Base-by-base conservation (phyloP, 1,139 yeast genomes). In the Candida tetrigidarum region DNA sequence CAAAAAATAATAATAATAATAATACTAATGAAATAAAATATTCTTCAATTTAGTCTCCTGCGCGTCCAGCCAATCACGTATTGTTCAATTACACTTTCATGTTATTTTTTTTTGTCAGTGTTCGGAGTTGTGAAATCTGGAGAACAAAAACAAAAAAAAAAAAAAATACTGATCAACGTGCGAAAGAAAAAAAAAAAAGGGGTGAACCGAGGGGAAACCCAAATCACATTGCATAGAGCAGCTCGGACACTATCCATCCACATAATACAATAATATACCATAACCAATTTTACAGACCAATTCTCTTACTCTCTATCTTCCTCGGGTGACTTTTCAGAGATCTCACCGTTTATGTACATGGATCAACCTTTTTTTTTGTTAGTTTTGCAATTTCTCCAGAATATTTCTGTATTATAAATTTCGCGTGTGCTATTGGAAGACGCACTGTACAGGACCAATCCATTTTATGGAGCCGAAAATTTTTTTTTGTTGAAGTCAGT, bases 381-480 rank as follows among this genome's bases (percentile, higher is more conserved):
- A 7, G 22, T 33, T 33, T 19, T 11, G 36, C 36, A 33, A 19
- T 20, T 20, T 20, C 11, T 22, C n/a, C 23, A 23, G 33, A n/a
- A n/a, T n/a, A n/a, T n/a, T n/a, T n/a, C n/a, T n/a, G n/a, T n/a
- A 43, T 43, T 30, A 43, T 30, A 38, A 43, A 43, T 40, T 35
- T 35, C 26, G 5, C 6, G 2, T n/a, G 27, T 26, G n/a, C 18
- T 22, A 43, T 43, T 43, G 45, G 45, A 9, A 15, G 16, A 20
- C 5, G 6, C 40, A 16, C 15, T 37, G 23, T 42, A 22, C 42
- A 43, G 42, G 26, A 38, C 23, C 12, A 11, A 5, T 32, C 45
- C 45, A 43, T 43, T 38, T 38, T 30, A 43, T 39, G 45, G 45
- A 30, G 18, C 45, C 45, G 45, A 43, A 37, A 29, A 22, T n/a